phyloP scores from a whole-genome alignment of 371 early-diverging fungal species.

The Actinomucor elegans region DNA sequence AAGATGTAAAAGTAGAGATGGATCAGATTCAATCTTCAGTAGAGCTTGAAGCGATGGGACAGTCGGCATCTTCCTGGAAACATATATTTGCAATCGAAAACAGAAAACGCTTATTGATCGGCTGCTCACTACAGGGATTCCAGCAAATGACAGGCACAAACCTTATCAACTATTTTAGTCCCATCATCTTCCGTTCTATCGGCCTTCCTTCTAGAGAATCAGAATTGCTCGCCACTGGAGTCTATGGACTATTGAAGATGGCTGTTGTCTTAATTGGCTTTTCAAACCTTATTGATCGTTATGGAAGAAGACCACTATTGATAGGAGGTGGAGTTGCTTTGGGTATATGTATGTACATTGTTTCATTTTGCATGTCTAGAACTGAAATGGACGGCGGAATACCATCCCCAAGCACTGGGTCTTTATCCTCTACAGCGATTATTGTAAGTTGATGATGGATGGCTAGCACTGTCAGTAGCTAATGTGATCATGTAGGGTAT shows the following conservation, averaged over 20 bases:
- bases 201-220: constrained; percentile 33
- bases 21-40: constrained; percentile 12
- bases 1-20: constrained; percentile 71
- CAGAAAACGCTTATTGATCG: constrained; percentile 22
- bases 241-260: constrained; percentile 34
- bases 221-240: constrained; percentile 43
- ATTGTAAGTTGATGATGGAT: constrained; percentile 8
- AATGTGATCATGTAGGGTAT: constrained; percentile 19
- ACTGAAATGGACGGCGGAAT: neutral
- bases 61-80: constrained; percentile 16
- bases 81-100: constrained; percentile 12
- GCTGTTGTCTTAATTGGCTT: constrained; percentile 14
- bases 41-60: neutral
- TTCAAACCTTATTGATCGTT: constrained; percentile 15
- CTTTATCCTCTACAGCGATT: constrained; percentile 13
- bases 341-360: constrained; percentile 20
- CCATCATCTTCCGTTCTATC: constrained; percentile 49
- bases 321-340: constrained; percentile 19
- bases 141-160: constrained; percentile 31
- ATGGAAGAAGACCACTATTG: constrained; percentile 23
- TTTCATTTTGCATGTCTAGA: constrained; percentile 18
- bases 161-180: constrained; percentile 52
- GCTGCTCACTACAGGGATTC: constrained; percentile 23
- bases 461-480: neutral
- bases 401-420: neutral